These are phyloP conservation scores for Annulohypoxylon maeteangense DNA, from an alignment of 495 filamentous ascomycete species.

Conservation along the genomic window DNA sequence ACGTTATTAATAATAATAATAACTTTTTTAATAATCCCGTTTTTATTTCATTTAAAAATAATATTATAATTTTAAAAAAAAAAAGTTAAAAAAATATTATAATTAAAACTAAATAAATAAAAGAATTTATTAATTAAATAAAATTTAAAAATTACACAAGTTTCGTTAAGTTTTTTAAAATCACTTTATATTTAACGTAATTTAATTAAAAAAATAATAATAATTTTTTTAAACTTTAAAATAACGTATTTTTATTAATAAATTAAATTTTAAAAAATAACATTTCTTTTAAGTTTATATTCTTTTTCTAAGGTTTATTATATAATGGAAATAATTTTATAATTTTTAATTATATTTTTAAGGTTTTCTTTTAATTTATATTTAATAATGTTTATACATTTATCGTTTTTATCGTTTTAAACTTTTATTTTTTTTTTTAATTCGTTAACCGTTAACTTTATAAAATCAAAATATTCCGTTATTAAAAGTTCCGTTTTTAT, in stretches of 20 bases:
- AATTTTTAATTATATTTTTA: conserved; percentile 1
- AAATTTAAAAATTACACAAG: neutral
- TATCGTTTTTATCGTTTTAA: neutral
- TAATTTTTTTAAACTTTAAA: neutral
- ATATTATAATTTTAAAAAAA: conserved; percentile 18
- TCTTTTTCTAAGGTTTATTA: neutral
- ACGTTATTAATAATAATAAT: neutral
- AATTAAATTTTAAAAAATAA: conserved; percentile 15
- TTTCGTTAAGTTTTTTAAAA: conserved; percentile 14
- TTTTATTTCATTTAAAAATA: neutral
- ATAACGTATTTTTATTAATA: conserved; percentile 5
- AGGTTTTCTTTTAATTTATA: conserved; percentile 1
- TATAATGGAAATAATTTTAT: neutral
- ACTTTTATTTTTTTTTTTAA: neutral
- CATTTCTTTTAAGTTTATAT: neutral
- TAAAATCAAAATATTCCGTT: neutral
- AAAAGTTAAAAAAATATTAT: conserved; percentile 4
- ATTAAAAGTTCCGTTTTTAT: too few relatives aligned
- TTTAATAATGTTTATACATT: neutral
- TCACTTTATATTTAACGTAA: neutral
- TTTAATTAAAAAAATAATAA: conserved; percentile 4
- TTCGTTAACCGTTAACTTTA: neutral
- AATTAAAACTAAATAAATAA: conserved; percentile 1
- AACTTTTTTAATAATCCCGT: conserved; percentile 2
- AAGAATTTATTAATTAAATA: conserved; percentile 17